Conservation (phyloP, 2,329 filamentous ascomycete genomes). For the Dactylellina drechsleri region DNA sequence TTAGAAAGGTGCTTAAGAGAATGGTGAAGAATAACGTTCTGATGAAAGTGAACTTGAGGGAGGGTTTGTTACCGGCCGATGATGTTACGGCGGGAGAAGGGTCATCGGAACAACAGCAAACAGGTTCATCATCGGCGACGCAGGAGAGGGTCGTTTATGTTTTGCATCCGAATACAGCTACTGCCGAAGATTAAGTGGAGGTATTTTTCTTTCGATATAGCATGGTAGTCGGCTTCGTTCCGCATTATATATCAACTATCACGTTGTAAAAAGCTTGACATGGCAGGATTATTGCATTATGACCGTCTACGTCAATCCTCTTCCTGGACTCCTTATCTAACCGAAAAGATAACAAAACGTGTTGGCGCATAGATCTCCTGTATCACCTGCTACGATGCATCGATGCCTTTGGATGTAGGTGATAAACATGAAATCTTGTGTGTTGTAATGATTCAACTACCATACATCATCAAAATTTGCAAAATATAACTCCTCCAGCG, state of each 20-base stretch:
- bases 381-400: neutral
- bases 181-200: slow-evolving; percentile 50
- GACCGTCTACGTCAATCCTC: no score
- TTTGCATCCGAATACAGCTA: slow-evolving; percentile 78
- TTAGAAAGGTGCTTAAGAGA: slow-evolving; percentile 87
- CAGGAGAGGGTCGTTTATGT: slow-evolving; percentile 77
- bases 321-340: no score
- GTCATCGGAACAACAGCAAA: slow-evolving; percentile 47
- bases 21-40: slow-evolving; percentile 84
- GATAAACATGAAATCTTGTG: neutral
- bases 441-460: neutral
- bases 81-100: slow-evolving; percentile 64
- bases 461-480: slow-evolving; percentile 5
- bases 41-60: slow-evolving; percentile 69
- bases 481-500: slow-evolving; percentile 1
- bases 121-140: slow-evolving; percentile 59
- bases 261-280: no score
- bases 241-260: neutral
- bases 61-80: slow-evolving; percentile 83
- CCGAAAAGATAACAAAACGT: no score
- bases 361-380: neutral
- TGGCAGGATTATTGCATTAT: no score
- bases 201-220: neutral
- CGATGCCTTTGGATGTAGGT: neutral
- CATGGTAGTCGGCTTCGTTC: slow-evolving; percentile 7